Evolutionary conservation across 805 yeast species (phyloP).

Genomic region (Saturnispora mendoncae): DNA sequence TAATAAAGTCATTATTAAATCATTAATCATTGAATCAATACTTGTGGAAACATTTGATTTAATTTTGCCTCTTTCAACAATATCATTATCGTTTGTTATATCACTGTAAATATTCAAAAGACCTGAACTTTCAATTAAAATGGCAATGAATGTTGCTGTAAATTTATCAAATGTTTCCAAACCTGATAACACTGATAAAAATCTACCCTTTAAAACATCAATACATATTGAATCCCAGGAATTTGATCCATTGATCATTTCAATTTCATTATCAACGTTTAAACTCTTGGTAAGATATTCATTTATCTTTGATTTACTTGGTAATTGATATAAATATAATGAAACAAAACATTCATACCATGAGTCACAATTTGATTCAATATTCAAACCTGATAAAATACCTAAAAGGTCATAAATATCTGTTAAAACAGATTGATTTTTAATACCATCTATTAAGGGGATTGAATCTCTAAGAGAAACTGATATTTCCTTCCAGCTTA

Average conservation of each 20-base stretch:
- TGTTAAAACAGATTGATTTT: constrained; percentile 25
- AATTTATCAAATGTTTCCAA: constrained; percentile 53
- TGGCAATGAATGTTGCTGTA: constrained; percentile 55
- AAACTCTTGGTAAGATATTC: constrained; percentile 35
- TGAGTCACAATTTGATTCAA: constrained; percentile 40
- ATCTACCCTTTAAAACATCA: constrained; percentile 47
- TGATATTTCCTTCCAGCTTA: constrained; percentile 42
- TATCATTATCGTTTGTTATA: constrained; percentile 8
- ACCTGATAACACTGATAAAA: constrained; percentile 47
- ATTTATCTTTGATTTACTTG: constrained; percentile 33
- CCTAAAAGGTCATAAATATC: constrained; percentile 35
- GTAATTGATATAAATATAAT: constrained; percentile 45
- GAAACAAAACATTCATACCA: constrained; percentile 60
- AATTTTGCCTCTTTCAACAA: constrained; percentile 2
- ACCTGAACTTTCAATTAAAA: constrained; percentile 57
- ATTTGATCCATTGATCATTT: constrained; percentile 28
- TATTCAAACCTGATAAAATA: constrained; percentile 42
- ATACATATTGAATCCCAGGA: constrained; percentile 50
- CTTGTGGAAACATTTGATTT: constrained; percentile 15
- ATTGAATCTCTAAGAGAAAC: constrained; percentile 42
- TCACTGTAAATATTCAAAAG: constrained; percentile 34
- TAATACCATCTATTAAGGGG: constrained; percentile 18
- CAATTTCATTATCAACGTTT: constrained; percentile 14
- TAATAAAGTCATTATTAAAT: constrained; percentile 47
- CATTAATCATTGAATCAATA: constrained; percentile 36